Percentiles rank a stretch among this genome's conserved stretches.
Conservation (phyloP, 257 asterid genomes). For the Nicotiana tomentosiformis region DNA sequence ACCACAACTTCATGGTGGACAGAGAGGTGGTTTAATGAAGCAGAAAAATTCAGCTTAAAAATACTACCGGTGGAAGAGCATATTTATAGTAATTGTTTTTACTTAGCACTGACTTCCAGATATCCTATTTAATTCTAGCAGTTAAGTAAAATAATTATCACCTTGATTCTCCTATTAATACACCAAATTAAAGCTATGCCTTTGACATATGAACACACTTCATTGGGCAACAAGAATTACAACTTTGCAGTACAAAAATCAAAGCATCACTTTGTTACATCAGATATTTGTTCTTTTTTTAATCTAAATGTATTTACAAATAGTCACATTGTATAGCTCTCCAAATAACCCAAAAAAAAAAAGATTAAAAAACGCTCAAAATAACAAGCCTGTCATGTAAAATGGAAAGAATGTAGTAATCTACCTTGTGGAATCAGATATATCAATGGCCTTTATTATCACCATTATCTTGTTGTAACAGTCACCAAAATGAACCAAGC, state of each 20-base stretch:
- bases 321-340: background rate
- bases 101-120: background rate
- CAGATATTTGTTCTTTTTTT: background rate
- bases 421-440: background rate
- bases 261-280: no score
- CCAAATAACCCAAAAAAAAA: background rate
- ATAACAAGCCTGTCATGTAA: background rate
- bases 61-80: background rate
- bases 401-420: background rate
- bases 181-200: background rate
- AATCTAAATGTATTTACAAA: background rate
- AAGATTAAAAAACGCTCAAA: background rate
- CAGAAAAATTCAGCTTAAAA: background rate
- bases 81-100: background rate
- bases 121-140: background rate
- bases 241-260: no score
- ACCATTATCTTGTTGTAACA: background rate
- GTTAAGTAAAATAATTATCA: background rate
- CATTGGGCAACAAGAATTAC: background rate
- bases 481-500: background rate
- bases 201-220: background rate
- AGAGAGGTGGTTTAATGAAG: background rate
- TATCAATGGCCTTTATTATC: background rate
- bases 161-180: background rate
- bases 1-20: background rate